Percentiles rank a stretch among this genome's conserved stretches.
Conservation (phyloP, 2,329 filamentous ascomycete genomes). For the Fusarium nisikadoi region DNA sequence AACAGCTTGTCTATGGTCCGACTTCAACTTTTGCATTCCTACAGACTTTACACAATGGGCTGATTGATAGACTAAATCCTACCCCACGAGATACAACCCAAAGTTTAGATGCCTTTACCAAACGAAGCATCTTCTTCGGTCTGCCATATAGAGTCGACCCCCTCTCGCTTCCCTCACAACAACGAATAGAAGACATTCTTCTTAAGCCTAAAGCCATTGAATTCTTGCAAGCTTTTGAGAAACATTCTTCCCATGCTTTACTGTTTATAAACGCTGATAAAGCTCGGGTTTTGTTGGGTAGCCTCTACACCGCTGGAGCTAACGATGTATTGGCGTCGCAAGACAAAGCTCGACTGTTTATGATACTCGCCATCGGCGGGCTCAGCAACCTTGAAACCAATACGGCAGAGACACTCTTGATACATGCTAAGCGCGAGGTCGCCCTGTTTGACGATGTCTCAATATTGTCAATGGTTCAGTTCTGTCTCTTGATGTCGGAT, state of each 20-base stretch:
- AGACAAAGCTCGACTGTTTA: background rate
- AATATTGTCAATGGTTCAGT: background rate
- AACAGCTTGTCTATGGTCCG: background rate
- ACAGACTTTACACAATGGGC: no score
- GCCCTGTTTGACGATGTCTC: background rate
- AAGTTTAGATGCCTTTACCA: background rate
- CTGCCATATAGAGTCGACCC: no score
- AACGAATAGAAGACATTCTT: background rate
- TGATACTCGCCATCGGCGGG: background rate
- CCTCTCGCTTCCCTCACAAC: rapidly evolving
- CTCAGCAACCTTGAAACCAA: background rate
- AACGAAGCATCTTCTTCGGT: background rate
- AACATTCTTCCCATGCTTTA: background rate
- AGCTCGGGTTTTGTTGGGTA: background rate
- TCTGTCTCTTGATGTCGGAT: background rate
- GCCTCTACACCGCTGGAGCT: background rate
- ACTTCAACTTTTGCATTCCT: background rate
- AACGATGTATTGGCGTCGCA: rapidly evolving
- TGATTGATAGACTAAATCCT: background rate
- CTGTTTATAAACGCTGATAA: rapidly evolving
- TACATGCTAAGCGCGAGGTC: background rate
- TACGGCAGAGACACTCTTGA: rapidly evolving
- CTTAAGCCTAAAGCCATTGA: rapidly evolving
- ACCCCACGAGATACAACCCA: rapidly evolving
- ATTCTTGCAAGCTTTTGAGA: rapidly evolving